phyloP scores from a whole-genome alignment of 768 basidiomycete genomes.

The Mycena venus region DNA sequence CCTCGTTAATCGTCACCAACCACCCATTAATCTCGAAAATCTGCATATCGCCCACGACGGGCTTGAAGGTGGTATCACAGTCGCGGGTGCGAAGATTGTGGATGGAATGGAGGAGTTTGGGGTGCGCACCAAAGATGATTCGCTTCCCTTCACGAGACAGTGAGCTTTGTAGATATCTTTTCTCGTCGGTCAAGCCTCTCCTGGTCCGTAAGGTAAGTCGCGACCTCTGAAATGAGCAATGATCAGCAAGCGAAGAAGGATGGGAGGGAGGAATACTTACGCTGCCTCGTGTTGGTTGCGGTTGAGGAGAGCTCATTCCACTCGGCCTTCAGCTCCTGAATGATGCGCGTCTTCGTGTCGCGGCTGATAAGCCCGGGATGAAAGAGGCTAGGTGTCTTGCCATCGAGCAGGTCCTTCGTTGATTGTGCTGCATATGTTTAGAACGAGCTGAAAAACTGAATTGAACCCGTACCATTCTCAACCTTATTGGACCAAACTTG shows the following conservation, averaged over 20 bases:
- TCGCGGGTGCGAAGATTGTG: conserved; percentile 21
- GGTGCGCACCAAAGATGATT: conserved; percentile 18
- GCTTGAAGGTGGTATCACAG: conserved; percentile 27
- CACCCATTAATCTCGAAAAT: conserved; percentile 27
- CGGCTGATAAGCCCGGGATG: conserved; percentile 13
- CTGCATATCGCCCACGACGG: conserved; percentile 5
- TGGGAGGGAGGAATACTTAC: background rate
- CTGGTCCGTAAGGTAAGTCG: conserved; percentile 15
- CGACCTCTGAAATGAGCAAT: conserved; percentile 15
- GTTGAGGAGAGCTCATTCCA: background rate
- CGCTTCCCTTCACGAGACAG: conserved; percentile 18
- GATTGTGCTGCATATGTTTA: conserved; percentile 4
- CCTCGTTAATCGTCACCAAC: conserved; percentile 17
- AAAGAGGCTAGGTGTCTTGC: conserved; percentile 19
- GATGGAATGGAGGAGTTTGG: conserved; percentile 3
- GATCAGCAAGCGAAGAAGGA: background rate
- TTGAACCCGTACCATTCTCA: conserved; percentile 16
- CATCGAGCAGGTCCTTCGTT: conserved; percentile 21
- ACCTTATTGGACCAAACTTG: conserved; percentile 20
- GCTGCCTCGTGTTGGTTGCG: conserved; percentile 1
- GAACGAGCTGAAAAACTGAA: background rate
- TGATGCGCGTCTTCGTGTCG: conserved; percentile 13
- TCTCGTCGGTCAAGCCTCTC: background rate
- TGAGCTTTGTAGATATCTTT: conserved; percentile 20
- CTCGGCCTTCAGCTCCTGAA: conserved; percentile 20